Percentiles rank a stretch among this genome's conserved stretches.
phyloP scores from a whole-genome alignment of 495 filamentous ascomycete genomes.

The Xylaria grammica region DNA sequence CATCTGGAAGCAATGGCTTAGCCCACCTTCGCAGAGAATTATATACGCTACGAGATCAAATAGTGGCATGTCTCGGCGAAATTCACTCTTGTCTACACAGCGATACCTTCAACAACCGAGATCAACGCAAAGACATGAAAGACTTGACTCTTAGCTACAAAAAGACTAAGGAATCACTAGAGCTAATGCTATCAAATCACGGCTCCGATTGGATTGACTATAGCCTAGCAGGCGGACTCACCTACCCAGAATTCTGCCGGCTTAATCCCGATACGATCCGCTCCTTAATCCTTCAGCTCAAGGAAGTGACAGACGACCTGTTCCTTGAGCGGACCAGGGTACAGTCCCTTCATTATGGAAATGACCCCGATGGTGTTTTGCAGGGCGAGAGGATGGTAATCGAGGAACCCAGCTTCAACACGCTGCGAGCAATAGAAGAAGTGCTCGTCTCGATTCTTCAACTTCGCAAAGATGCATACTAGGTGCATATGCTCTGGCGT shows the following conservation, averaged over 20 bases:
- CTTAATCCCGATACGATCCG: constrained; percentile 25
- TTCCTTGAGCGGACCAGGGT: neutral
- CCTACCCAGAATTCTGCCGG: constrained; percentile 24
- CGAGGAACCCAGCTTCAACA: neutral
- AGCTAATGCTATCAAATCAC: constrained; percentile 22
- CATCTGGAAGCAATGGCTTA: neutral
- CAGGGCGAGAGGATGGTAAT: neutral
- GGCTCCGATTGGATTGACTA: constrained; percentile 27
- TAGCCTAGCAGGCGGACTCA: constrained; percentile 13
- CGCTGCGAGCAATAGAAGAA: constrained; percentile 2
- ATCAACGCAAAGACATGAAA: neutral
- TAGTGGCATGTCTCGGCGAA: constrained; percentile 16
- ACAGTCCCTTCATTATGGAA: neutral
- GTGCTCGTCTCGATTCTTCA: constrained; percentile 3
- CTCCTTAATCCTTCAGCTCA: constrained; percentile 26
- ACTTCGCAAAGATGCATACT: no score
- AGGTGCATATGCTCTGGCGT: no score
- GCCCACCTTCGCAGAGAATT: constrained; percentile 23
- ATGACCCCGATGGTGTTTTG: neutral
- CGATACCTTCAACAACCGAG: neutral
- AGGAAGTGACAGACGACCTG: constrained; percentile 11
- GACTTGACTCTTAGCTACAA: neutral
- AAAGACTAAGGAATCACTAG: constrained; percentile 4
- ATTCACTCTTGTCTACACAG: neutral
- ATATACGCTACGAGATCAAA: constrained; percentile 28